These are phyloP conservation scores for Ophiognomonia clavigignenti-juglandacearum DNA, from an alignment of 2,329 filamentous ascomycete genomes.

Conservation along the genomic window DNA sequence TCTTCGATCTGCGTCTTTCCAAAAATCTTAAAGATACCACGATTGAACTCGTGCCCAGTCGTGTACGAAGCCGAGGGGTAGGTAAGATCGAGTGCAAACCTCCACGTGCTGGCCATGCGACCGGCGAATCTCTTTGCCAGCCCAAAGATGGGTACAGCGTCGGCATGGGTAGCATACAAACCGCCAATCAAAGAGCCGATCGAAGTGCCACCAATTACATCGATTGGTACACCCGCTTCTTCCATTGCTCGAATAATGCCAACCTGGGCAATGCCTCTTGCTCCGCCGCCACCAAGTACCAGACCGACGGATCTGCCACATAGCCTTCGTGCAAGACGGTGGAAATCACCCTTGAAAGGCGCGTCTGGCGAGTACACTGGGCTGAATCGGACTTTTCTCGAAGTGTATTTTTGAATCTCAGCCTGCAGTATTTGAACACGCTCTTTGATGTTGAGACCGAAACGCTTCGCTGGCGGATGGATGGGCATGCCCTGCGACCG, in stretches of 20 bases:
- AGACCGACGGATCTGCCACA: constrained; percentile 94
- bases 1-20: constrained; percentile 97
- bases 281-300: constrained; percentile 89
- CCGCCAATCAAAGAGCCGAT: constrained; percentile 95
- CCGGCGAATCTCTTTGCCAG: constrained; percentile 96
- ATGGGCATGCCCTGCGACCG: constrained; percentile 70
- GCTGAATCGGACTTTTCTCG: constrained; percentile 80
- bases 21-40: constrained; percentile 97
- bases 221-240: constrained; percentile 93
- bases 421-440: constrained; percentile 91
- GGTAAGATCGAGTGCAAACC: constrained; percentile 92
- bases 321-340: constrained; percentile 80
- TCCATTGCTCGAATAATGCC: constrained; percentile 93
- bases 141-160: constrained; percentile 95
- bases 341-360: constrained; percentile 94
- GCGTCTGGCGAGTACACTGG: constrained; percentile 88
- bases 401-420: constrained; percentile 97
- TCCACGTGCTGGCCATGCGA: constrained; percentile 98
- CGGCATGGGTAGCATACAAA: constrained; percentile 91
- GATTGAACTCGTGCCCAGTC: constrained; percentile 97
- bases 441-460: constrained; percentile 84
- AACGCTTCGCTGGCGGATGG: constrained; percentile 68
- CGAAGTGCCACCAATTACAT: constrained; percentile 91
- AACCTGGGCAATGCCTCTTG: constrained; percentile 85
- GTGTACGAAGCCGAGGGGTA: constrained; percentile 97